These are phyloP conservation scores for Botryotinia narcissicola DNA, from an alignment of 2,329 filamentous ascomycete species.

Conservation along the genomic window DNA sequence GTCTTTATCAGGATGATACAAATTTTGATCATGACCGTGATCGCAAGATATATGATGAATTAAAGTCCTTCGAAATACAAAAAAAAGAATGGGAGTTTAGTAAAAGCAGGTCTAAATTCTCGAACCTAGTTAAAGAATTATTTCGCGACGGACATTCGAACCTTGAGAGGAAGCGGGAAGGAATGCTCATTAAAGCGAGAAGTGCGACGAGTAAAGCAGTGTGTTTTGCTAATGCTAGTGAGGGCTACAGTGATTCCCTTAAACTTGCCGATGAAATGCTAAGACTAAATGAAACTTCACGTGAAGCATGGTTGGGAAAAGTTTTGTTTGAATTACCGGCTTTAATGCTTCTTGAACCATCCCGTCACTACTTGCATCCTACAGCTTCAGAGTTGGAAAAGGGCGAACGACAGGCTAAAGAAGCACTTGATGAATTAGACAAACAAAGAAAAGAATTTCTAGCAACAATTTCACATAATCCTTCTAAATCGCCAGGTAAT, in stretches of 20 bases:
- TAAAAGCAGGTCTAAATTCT: neutral
- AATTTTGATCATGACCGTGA: neutral
- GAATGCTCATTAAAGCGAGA: neutral
- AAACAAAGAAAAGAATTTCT: neutral
- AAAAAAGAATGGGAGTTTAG: neutral
- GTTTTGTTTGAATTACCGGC: neutral
- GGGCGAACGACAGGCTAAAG: neutral
- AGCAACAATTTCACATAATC: neutral
- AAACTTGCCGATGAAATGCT: neutral
- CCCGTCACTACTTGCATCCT: neutral
- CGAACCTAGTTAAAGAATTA: neutral
- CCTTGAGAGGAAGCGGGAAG: neutral
- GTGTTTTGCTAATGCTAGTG: neutral
- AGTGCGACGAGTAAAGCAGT: neutral
- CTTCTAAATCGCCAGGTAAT: no score
- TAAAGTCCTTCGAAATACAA: fast-evolving
- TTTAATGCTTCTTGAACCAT: neutral
- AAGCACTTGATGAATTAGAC: neutral
- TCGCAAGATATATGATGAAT: neutral
- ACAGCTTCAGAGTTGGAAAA: neutral
- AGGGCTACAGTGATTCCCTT: neutral
- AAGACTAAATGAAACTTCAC: neutral
- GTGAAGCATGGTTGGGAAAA: neutral
- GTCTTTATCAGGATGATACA: neutral
- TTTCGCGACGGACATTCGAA: no score